Percentiles rank a stretch among this genome's conserved stretches.
Evolutionary conservation across 805 yeast genomes (phyloP).

Genomic region (Nadsonia fulvescens): DNA sequence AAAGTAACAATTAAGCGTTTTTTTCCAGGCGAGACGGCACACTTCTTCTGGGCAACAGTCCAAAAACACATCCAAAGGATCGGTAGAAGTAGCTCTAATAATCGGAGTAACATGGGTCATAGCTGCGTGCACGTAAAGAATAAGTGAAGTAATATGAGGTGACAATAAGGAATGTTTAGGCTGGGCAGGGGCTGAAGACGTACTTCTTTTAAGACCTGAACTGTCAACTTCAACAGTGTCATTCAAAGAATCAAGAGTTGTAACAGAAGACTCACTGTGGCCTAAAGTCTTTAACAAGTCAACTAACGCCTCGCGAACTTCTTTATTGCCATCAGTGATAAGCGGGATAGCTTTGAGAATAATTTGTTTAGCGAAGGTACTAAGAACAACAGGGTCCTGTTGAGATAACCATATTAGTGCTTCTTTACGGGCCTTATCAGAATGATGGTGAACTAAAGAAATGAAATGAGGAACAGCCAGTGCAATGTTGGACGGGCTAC

Average conservation of each 20-base stretch:
- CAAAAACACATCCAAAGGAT: conserved; percentile 34
- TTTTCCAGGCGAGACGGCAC: conserved; percentile 46
- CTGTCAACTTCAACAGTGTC: conserved; percentile 2
- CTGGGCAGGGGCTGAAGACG: too few relatives aligned
- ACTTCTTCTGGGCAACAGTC: conserved; percentile 35
- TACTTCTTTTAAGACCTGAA: too few relatives aligned
- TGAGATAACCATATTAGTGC: conserved; percentile 34
- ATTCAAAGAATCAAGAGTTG: too few relatives aligned
- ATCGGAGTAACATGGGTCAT: conserved; percentile 81
- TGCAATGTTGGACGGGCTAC: conserved; percentile 4
- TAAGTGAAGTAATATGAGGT: conserved; percentile 21
- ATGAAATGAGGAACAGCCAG: conserved; percentile 32
- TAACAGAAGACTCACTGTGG: conserved; percentile 2
- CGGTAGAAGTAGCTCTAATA: conserved; percentile 59
- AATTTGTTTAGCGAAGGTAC: conserved; percentile 37
- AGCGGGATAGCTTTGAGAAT: conserved; percentile 42
- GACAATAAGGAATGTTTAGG: conserved; percentile 10
- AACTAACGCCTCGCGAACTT: conserved; percentile 44
- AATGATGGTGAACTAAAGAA: conserved; percentile 59
- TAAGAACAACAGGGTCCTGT: conserved; percentile 32
- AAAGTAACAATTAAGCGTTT: conserved; percentile 48
- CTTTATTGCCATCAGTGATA: conserved; percentile 43
- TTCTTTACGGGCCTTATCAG: conserved; percentile 52
- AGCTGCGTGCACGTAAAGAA: conserved; percentile 70
- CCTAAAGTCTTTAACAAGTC: conserved; percentile 19